Conservation (phyloP, 331 rosid genomes). For the Saraca asoca region DNA sequence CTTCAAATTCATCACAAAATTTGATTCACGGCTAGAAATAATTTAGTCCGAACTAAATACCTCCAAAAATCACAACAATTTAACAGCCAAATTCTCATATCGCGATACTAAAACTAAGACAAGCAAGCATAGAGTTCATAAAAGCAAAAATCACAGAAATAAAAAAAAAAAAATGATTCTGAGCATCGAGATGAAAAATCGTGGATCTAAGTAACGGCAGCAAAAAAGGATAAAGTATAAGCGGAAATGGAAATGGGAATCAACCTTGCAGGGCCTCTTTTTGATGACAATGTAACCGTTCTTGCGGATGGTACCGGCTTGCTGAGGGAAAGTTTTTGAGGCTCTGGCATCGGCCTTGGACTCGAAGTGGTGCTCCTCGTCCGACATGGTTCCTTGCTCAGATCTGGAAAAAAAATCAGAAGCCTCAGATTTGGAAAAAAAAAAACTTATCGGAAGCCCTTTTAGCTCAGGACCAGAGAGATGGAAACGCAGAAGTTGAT, state of each 20-base stretch:
- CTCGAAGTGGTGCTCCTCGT: slow-evolving; percentile 98
- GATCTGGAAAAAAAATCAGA: too few relatives aligned
- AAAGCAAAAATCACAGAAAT: neutral
- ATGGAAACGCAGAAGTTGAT: too few relatives aligned
- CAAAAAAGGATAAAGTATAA: neutral
- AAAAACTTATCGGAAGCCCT: too few relatives aligned
- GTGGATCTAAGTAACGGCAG: neutral
- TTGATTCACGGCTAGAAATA: neutral
- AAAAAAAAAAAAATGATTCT: neutral
- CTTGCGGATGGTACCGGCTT: slow-evolving; percentile 94
- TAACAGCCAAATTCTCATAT: too few relatives aligned
- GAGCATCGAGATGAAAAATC: neutral
- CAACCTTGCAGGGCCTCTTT: slow-evolving; percentile 91
- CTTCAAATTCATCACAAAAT: too few relatives aligned
- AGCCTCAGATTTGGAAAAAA: too few relatives aligned
- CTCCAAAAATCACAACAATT: neutral
- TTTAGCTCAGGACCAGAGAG: too few relatives aligned
- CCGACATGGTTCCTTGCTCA: slow-evolving; percentile 63
- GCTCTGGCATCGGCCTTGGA: slow-evolving; percentile 97
- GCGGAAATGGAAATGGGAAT: neutral
- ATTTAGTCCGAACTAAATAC: neutral
- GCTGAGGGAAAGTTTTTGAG: slow-evolving; percentile 92
- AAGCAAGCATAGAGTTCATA: neutral
- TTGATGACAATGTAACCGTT: slow-evolving; percentile 90
- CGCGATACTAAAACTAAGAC: neutral